phyloP scores from a whole-genome alignment of 2,329 filamentous ascomycete genomes.

The Aspergillus luchuensis region DNA sequence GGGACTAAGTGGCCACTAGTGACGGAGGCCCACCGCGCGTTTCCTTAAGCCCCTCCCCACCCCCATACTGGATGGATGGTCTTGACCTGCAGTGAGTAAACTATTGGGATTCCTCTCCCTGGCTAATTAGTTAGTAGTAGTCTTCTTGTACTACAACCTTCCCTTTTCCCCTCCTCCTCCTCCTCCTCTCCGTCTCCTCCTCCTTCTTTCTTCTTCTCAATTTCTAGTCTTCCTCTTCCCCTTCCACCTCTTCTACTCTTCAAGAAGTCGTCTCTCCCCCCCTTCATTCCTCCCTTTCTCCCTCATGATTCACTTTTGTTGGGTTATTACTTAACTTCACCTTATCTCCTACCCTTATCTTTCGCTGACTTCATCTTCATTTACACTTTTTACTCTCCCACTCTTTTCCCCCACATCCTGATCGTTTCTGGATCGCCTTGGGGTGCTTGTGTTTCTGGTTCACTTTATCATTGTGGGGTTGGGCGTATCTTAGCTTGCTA shows the following conservation, averaged over 20 bases:
- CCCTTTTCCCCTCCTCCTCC: slow-evolving; percentile 3
- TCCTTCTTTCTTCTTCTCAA: slow-evolving; percentile 8
- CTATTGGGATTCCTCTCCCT: too few relatives aligned
- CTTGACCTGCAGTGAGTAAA: too few relatives aligned
- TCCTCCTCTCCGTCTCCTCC: slow-evolving; percentile 1
- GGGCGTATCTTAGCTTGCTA: slow-evolving; percentile 9
- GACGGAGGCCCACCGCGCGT: slow-evolving; percentile 18
- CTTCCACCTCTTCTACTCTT: neutral
- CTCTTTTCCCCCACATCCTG: neutral
- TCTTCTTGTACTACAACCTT: slow-evolving; percentile 12
- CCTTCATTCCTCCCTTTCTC: neutral
- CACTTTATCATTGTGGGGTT: slow-evolving; percentile 9
- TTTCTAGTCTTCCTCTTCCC: slow-evolving; percentile 3
- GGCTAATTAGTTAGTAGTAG: too few relatives aligned
- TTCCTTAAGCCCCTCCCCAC: slow-evolving; percentile 26
- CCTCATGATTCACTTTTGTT: neutral
- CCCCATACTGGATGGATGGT: slow-evolving; percentile 11
- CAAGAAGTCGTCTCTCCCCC: too few relatives aligned
- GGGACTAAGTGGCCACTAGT: slow-evolving; percentile 7
- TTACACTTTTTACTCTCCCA: neutral
- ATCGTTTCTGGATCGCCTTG: slow-evolving; percentile 8
- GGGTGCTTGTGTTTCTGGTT: slow-evolving; percentile 3
- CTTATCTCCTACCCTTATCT: slow-evolving; percentile 5
- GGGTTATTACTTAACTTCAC: slow-evolving; percentile 5
- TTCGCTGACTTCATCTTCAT: neutral